Evolutionary conservation across 495 filamentous ascomycete species (phyloP), one percentile per base, ranked within the genome.

Genomic region (Trichocladium antarcticum): DNA sequence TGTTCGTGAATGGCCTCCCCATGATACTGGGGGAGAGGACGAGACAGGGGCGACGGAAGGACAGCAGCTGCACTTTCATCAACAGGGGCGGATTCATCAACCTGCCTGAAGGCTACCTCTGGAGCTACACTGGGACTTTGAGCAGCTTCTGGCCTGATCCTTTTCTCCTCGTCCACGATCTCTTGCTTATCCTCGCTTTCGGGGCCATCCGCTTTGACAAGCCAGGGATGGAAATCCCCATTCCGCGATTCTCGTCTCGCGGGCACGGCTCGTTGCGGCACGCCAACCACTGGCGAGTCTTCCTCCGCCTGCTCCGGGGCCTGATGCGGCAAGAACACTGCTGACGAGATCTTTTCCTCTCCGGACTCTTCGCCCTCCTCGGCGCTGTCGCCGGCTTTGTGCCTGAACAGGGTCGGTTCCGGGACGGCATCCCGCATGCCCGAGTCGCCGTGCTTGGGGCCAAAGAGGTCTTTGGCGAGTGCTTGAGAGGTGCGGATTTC

Each of bases 271-370:
- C 60, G 55, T 39, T 50, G 60, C 48, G 47, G 69, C 46, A 35
- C 67, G 47, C 51, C 63, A 62, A 53, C 63, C 42, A 56, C 69
- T 55, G 62, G 64, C 52, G 56, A 47, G 50, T 68, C 61, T 48
- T 78, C 31, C 31, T 32, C 31, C 50, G 74, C 69, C 36, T 74
- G 65, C 42, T 77, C 71, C 57, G 75, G 75, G 45, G 76, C 75
- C 66, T 85, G 80, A 69, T 97, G 92, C 16, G 92, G 92, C 54
- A 92, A 78, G 64, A 97, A 98, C 44, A 95, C 73, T 10, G 90
- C 90, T 35, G 90, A 96, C 8, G 85, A 89, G 40, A 98, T 96
- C 63, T 95, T 87, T 59, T 97, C 92, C 61, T 89, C 80, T 19
- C 85, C 85, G 36, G 87, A 89, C 45, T 92, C 87, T 21, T 95